Percentiles rank a stretch among this genome's conserved stretches.
These are phyloP conservation scores for Schoenoplectus tabernaemontani DNA, from an alignment of 202 grass and related monocot species.

Conservation along the genomic window DNA sequence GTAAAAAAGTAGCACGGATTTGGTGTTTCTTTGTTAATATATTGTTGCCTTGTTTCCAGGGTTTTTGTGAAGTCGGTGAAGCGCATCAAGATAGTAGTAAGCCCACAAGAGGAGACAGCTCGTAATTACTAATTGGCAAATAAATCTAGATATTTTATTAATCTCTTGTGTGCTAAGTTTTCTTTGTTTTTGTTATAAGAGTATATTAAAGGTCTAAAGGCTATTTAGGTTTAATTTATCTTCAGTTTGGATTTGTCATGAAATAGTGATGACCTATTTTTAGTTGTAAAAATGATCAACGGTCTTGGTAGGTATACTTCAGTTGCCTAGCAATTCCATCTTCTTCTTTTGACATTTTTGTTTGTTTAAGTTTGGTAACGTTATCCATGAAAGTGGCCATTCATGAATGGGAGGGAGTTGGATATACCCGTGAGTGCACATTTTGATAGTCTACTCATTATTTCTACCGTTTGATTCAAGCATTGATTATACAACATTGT, in stretches of 20 bases:
- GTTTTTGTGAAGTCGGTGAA: conserved; percentile 51
- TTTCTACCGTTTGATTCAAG: no score
- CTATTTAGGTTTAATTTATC: background rate
- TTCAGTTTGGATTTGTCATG: conserved; percentile 6
- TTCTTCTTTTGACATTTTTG: background rate
- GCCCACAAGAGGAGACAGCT: conserved; percentile 2
- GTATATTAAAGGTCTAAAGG: background rate
- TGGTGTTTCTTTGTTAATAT: background rate
- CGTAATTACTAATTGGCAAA: conserved; percentile 20
- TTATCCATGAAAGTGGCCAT: background rate
- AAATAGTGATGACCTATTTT: background rate
- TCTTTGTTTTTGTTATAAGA: background rate
- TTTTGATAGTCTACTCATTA: no score
- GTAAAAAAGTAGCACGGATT: background rate
- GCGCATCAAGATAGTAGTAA: conserved; percentile 58
- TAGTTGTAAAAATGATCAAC: background rate
- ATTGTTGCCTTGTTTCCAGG: conserved; percentile 26
- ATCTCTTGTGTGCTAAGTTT: background rate
- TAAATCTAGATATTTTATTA: background rate
- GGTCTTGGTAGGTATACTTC: background rate
- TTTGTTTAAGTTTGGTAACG: background rate
- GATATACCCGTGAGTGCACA: no score
- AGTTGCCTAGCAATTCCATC: background rate
- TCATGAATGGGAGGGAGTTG: no score
- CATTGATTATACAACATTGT: no score